Percentiles rank a stretch among this genome's conserved stretches.
Evolutionary conservation across 2,329 filamentous ascomycete species (phyloP).

Genomic region (Pestalotiopsis sp.): DNA sequence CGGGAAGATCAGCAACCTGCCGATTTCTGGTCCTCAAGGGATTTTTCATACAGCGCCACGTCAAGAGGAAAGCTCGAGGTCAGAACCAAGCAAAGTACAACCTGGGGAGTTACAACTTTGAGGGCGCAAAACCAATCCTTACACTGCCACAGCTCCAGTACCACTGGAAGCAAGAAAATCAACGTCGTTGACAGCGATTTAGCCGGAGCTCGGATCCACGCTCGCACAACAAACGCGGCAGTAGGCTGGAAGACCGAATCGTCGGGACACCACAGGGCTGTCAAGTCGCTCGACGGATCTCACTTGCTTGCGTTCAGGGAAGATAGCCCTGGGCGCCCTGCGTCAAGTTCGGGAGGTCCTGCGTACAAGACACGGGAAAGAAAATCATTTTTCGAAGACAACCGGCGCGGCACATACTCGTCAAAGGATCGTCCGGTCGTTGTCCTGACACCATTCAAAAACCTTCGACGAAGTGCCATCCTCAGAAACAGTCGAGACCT

Average conservation of each 20-base stretch:
- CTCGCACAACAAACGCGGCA: constrained; percentile 19
- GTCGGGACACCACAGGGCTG: constrained; percentile 25
- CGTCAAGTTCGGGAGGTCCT: constrained; percentile 27
- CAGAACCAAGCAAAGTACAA: constrained; percentile 24
- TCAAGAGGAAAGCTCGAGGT: constrained; percentile 16
- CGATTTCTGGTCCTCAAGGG: constrained; percentile 9
- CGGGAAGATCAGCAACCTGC: constrained; percentile 13
- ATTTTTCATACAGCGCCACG: constrained; percentile 10
- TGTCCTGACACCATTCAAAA: not conserved
- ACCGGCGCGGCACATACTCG: not conserved
- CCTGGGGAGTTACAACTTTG: not conserved
- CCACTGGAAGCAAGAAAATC: constrained; percentile 16
- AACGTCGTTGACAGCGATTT: constrained; percentile 16
- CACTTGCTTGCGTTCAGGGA: constrained; percentile 15
- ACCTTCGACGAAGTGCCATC: not conserved
- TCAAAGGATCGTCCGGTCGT: not conserved
- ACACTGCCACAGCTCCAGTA: constrained; percentile 20
- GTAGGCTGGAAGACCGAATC: constrained; percentile 27
- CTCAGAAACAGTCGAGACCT: constrained; percentile 11
- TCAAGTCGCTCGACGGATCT: constrained; percentile 24
- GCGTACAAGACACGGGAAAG: constrained; percentile 21
- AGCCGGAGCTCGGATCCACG: constrained; percentile 22
- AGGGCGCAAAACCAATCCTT: constrained; percentile 22
- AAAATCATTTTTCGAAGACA: not conserved
- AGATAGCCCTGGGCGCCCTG: constrained; percentile 20